phyloP scores from a whole-genome alignment of 305 asterid genomes.

The Solanum hybrid region DNA sequence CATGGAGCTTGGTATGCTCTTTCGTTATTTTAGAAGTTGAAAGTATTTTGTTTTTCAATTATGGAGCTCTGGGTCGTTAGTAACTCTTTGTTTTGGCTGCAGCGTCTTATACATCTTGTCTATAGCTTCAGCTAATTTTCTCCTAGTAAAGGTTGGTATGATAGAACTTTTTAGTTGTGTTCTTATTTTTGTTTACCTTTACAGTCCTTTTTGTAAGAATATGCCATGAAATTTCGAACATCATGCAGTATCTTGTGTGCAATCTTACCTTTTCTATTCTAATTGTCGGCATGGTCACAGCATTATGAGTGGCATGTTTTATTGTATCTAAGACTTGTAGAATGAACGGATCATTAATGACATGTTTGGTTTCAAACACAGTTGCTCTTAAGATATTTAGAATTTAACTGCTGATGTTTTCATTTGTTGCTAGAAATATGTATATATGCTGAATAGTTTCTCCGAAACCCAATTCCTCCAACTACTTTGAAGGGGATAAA shows the following conservation, averaged over 20 bases:
- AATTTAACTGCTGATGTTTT: background rate
- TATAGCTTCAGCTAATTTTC: constrained; percentile 34
- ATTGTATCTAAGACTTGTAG: background rate
- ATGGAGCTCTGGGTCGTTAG: constrained; percentile 13
- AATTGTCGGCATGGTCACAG: background rate
- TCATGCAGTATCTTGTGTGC: background rate
- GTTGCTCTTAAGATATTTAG: background rate
- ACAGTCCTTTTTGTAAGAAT: background rate
- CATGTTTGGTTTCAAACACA: constrained; percentile 1
- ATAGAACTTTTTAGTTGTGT: constrained; percentile 6
- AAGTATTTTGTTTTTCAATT: background rate
- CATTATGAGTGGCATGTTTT: background rate
- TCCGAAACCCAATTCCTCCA: background rate
- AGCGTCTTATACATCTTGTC: constrained; percentile 57
- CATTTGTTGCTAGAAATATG: background rate
- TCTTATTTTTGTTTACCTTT: constrained; percentile 1
- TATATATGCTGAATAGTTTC: background rate
- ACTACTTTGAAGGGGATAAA: background rate
- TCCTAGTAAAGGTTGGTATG: constrained; percentile 73
- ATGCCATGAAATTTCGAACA: background rate
- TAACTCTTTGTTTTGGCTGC: constrained; percentile 26
- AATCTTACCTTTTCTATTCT: background rate
- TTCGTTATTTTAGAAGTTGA: constrained; percentile 1
- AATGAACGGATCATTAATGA: background rate
- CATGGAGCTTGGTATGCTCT: constrained; percentile 82